Evolutionary conservation across 805 yeast genomes (phyloP).

Genomic region (Saccharomycopsis microspora): DNA sequence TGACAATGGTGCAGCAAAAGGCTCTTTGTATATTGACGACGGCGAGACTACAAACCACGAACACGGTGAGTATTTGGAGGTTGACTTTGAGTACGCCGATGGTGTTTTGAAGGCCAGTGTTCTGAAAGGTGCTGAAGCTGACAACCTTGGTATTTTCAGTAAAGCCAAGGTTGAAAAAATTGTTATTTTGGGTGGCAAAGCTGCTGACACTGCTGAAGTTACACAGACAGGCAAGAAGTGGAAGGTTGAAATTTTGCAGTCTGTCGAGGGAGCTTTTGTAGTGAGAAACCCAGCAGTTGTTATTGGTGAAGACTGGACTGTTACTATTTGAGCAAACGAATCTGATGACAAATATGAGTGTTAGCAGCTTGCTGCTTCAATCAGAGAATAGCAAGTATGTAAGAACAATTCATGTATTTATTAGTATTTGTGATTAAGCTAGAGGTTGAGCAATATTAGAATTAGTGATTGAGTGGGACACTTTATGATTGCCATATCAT

Average conservation of each 20-base stretch:
- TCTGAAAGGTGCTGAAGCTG: neutral
- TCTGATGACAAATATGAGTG: too few species aligned
- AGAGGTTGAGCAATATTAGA: too few species aligned
- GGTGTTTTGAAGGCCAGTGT: constrained; percentile 27
- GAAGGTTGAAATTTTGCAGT: constrained; percentile 10
- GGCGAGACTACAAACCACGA: constrained; percentile 55
- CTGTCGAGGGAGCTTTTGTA: constrained; percentile 18
- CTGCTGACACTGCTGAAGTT: constrained; percentile 21
- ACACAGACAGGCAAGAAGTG: constrained; percentile 20
- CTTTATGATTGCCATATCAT: too few species aligned
- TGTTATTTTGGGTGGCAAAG: constrained; percentile 31
- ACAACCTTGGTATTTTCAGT: constrained; percentile 21
- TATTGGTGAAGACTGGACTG: constrained; percentile 35
- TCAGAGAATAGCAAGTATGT: too few species aligned
- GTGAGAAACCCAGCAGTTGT: constrained; percentile 42
- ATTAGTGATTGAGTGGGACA: too few species aligned
- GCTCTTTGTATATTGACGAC: constrained; percentile 70
- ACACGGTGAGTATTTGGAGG: neutral
- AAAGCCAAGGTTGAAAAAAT: constrained; percentile 43
- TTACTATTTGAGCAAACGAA: too few species aligned
- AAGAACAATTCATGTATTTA: too few species aligned
- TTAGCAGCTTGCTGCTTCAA: too few species aligned
- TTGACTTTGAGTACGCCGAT: constrained; percentile 29
- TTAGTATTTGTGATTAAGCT: too few species aligned
- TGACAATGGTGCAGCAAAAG: constrained; percentile 37